phyloP scores from a whole-genome alignment of 345 rosid species.

The Cochlearia excelsa region DNA sequence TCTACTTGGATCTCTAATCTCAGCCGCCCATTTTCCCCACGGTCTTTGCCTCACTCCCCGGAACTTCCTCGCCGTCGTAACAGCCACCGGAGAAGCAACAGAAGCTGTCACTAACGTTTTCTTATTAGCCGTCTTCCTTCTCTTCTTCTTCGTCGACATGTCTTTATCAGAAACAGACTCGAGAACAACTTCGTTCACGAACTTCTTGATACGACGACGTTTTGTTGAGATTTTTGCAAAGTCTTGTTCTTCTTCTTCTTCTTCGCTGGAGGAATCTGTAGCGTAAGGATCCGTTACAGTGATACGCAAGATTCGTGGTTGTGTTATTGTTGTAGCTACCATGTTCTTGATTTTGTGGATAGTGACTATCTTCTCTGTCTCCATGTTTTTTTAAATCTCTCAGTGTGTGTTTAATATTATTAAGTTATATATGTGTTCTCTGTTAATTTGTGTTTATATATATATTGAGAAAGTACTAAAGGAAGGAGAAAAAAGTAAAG shows the following conservation, averaged over 20 bases:
- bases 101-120: not conserved
- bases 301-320: constrained; percentile 56
- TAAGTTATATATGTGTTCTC: too few relatives aligned
- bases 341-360: constrained; percentile 32
- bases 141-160: constrained; percentile 4
- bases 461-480: too few relatives aligned
- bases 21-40: constrained; percentile 99
- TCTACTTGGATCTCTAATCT: constrained; percentile 82
- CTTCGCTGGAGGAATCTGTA: constrained; percentile 79
- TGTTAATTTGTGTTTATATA: too few relatives aligned
- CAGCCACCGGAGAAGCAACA: constrained; percentile 1
- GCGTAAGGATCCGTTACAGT: constrained; percentile 78
- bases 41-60: constrained; percentile 94
- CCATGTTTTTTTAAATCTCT: constrained; percentile 3
- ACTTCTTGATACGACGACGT: constrained; percentile 51
- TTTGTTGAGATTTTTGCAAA: constrained; percentile 5
- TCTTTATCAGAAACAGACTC: constrained; percentile 33
- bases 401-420: not conserved
- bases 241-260: constrained; percentile 57
- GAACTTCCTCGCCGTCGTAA: constrained; percentile 47
- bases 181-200: constrained; percentile 62
- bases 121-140: constrained; percentile 13
- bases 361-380: constrained; percentile 32
- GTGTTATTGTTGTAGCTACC: not conserved
- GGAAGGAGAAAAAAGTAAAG: too few relatives aligned